Conservation (phyloP, 2,329 filamentous ascomycete species). For the Exophiala sideris region DNA sequence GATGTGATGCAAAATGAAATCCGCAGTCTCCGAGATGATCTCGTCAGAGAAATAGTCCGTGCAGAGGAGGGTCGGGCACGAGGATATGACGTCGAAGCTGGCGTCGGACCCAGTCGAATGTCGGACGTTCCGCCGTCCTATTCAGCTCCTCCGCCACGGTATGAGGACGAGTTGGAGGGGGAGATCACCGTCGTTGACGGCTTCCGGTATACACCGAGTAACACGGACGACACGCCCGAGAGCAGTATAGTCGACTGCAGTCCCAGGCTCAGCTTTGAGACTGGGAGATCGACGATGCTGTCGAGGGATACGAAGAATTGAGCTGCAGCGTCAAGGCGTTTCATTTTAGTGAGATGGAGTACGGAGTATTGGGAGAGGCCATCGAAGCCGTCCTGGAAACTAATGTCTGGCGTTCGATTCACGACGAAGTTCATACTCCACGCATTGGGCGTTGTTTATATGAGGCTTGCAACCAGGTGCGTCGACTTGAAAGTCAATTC, state of each 20-base stretch:
- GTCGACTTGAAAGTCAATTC: no score
- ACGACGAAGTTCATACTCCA: no score
- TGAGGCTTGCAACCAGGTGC: no score
- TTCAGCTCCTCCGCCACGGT: conserved; percentile 37
- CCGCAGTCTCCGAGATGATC: conserved; percentile 48
- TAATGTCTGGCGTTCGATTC: no score
- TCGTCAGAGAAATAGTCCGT: conserved; percentile 49
- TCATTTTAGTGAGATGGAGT: no score
- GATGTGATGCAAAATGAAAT: conserved; percentile 50
- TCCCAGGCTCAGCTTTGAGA: conserved; percentile 40
- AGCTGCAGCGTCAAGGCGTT: no score
- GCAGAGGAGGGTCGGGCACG: conserved; percentile 35
- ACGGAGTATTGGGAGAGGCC: no score
- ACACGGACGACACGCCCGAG: conserved; percentile 32
- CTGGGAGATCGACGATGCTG: conserved; percentile 28
- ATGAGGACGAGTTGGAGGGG: conserved; percentile 39
- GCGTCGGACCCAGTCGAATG: conserved; percentile 22
- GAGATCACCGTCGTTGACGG: conserved; percentile 42
- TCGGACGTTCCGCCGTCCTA: conserved; percentile 26
- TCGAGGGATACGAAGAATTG: conserved; percentile 15
- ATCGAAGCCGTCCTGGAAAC: no score
- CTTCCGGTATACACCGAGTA: conserved; percentile 38
- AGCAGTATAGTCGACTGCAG: conserved; percentile 43
- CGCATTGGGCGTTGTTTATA: no score
- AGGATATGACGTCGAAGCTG: conserved; percentile 16